phyloP scores from a whole-genome alignment of 257 asterid species.

The Gynochthodes officinalis region DNA sequence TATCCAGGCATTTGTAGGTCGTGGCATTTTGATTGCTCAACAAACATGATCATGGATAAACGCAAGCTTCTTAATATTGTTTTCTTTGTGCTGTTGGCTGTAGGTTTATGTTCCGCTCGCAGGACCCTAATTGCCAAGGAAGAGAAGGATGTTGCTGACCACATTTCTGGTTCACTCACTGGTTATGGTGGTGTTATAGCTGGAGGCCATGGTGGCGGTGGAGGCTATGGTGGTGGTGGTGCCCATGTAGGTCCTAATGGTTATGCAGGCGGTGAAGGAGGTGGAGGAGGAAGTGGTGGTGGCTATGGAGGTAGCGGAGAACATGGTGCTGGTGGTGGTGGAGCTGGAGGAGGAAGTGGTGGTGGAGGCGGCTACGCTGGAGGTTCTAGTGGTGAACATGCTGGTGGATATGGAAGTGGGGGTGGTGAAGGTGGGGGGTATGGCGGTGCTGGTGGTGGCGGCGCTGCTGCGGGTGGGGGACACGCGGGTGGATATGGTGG shows the following conservation, averaged over 20 bases:
- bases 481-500: slow-evolving; percentile 55
- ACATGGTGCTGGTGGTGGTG: slow-evolving; percentile 41
- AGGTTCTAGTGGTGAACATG: slow-evolving; percentile 33
- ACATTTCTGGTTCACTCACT: slow-evolving; percentile 6
- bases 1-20: slow-evolving; percentile 32
- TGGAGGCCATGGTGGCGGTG: slow-evolving; percentile 32
- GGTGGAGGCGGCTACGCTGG: slow-evolving; percentile 31
- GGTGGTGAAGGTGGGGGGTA: slow-evolving; percentile 44
- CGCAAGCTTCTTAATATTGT: slow-evolving; percentile 23
- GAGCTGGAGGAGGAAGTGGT: slow-evolving; percentile 44
- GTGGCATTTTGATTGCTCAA: slow-evolving; percentile 4
- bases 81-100: slow-evolving; percentile 40
- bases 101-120: slow-evolving; percentile 50
- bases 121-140: slow-evolving; percentile 44
- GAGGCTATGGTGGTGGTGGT: slow-evolving; percentile 30
- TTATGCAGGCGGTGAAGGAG: slow-evolving; percentile 22
- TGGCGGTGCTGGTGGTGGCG: slow-evolving; percentile 43
- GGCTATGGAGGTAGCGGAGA: slow-evolving; percentile 37
- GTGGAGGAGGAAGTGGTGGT: slow-evolving; percentile 25
- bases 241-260: slow-evolving; percentile 17
- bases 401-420: slow-evolving; percentile 32
- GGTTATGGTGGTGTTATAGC: slow-evolving; percentile 20
- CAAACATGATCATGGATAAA: slow-evolving; percentile 27
- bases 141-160: slow-evolving; percentile 26
- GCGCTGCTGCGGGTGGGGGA: slow-evolving; percentile 33